Evolutionary conservation across 2,329 filamentous ascomycete genomes (phyloP), one percentile per base, ranked within the genome.

Genomic region (Xylariaceae sp.): DNA sequence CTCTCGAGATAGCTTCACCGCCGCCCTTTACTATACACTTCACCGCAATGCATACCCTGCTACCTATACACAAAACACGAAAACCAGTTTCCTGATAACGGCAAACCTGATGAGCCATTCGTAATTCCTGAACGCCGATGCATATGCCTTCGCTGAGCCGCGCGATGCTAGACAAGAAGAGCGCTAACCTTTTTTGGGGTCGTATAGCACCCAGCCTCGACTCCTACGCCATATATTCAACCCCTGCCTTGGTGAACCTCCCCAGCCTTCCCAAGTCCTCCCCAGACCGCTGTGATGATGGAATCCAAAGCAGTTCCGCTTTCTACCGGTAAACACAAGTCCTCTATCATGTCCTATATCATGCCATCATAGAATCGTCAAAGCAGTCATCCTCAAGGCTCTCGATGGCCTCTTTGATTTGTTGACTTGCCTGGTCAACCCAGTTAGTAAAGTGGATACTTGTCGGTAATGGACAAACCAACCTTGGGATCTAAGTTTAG

Each of bases 361-460:
- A 84, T 75, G 75, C 76, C 74, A 84, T 84, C 79, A 86, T 85
- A 58, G 82, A 85, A 70, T 87, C 84, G 60, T 87, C 83, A 73
- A 90, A 86, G 54, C 87, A 83, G 55, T 90, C 88, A 54, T 92
- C 88, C 67, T 96, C 91, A 55, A 98, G 83, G 66, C 88, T 89
- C 77, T 98, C 93, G 77, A 99, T 97, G 18, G 91, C 92, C 72
- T 96, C 92, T 75, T 98, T 99, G 75, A 99, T 97, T 73, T 92
- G 89, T 61, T 90, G 89, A 63, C 91, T 92, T 66, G 93, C 91
- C 93, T 96, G 64, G 14, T 51, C 18, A 6, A 20, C 21, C 50
- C 12, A 21, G 54, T 71, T 65, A 74, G 72, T 52, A 51, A 56
- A 52, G 29, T 2, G 10, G 3, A 29, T n/a, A 40, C 19, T 37